Evolutionary conservation across 2,329 filamentous ascomycete genomes (phyloP), one percentile per base, ranked within the genome.

Genomic region (Calonectria pseudoturangicola): DNA sequence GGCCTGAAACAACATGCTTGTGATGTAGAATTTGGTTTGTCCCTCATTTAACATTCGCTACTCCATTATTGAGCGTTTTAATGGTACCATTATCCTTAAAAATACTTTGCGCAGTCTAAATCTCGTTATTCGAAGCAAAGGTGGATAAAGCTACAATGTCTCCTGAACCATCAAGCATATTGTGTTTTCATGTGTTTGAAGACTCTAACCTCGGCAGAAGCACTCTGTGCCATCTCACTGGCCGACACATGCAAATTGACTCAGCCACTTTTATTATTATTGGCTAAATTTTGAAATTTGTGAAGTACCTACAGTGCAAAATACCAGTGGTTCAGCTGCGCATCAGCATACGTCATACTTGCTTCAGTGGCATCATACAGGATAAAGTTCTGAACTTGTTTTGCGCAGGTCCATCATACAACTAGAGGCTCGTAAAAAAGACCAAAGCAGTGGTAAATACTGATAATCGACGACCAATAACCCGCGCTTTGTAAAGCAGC

Each of bases 281-380:
- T 48, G n/a, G 45, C n/a, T 25, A 9, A 48, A 13, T n/a, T 7
- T 8, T 21, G 6, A n/a, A 45, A 45, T n/a, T 45, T 9, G 43
- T 8, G 21, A 18, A 15, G 41, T 43, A 43, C 41, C 41, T 18
- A 45, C 10, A 3, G 10, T 36, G 10, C 10, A 9, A 12, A 13
- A 13, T 36, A 10, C 10, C 3, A 36, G 41, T n/a, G 41, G 15
- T 15, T 15, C 6, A 18, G 25, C 5, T 13, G n/a, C 12, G 4
- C n/a, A n/a, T 48, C 10, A 21, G n/a, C n/a, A 25, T 48, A 48
- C 45, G 45, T 48, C 45, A 48, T 48, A 48, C 45, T 25, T 48
- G 8, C 43, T 21, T 18, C 12, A 13, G n/a, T 48, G 45, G 8
- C 45, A 25, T 9, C 18, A 25, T 48, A 9, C 21, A 9, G 45